Conservation (phyloP, 2,329 filamentous ascomycete species). For the Beauveria varroae region DNA sequence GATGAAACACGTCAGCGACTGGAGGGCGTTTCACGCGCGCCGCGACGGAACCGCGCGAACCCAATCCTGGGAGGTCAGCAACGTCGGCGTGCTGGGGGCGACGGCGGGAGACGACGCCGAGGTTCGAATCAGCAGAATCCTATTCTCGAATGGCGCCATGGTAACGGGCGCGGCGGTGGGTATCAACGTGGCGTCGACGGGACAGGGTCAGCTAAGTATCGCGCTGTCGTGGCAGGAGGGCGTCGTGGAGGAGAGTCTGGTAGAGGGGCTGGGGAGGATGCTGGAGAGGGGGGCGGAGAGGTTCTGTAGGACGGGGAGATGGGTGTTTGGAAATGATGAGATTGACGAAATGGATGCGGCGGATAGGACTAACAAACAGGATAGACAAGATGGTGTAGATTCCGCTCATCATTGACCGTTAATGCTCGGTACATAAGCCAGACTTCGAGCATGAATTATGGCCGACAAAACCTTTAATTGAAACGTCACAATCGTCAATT, state of each 20-base stretch:
- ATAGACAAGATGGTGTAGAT: too few species aligned
- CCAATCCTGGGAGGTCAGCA: conserved; percentile 45
- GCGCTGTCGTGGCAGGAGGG: conserved; percentile 41
- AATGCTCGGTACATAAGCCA: too few species aligned
- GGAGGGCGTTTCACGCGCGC: conserved; percentile 29
- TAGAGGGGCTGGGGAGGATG: conserved; percentile 30
- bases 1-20: conserved; percentile 36
- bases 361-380: too few species aligned
- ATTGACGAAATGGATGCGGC: too few species aligned
- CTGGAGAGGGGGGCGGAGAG: conserved; percentile 23
- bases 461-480: too few species aligned
- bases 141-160: conserved; percentile 44
- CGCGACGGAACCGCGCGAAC: conserved; percentile 36
- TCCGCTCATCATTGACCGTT: too few species aligned
- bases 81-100: conserved; percentile 36
- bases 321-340: background rate
- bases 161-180: conserved; percentile 34
- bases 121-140: conserved; percentile 28
- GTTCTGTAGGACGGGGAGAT: conserved; percentile 20
- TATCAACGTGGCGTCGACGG: conserved; percentile 41
- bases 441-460: too few species aligned
- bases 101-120: conserved; percentile 19
- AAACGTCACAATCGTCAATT: too few species aligned
- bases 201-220: conserved; percentile 32
- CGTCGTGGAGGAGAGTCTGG: conserved; percentile 30